Evolutionary conservation across 2,329 filamentous ascomycete species (phyloP).

Genomic region (Clarireedia monteithiana): DNA sequence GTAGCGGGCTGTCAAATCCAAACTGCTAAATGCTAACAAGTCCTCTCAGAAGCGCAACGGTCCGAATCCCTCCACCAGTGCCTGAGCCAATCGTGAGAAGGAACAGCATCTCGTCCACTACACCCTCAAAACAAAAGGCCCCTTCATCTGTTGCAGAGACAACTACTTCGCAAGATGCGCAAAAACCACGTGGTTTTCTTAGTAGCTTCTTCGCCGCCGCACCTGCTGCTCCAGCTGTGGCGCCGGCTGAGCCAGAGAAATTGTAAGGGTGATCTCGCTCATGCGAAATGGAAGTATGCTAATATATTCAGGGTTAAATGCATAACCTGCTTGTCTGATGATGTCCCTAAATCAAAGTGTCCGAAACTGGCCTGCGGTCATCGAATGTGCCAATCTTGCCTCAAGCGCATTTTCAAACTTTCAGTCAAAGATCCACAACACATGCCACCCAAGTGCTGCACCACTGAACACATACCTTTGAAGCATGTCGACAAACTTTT

Average conservation of each 20-base stretch:
- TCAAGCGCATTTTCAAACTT: conserved; percentile 66
- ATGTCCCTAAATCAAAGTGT: conserved; percentile 53
- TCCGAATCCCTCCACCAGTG: conserved; percentile 9
- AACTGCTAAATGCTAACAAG: conserved; percentile 13
- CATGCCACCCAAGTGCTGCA: conserved; percentile 83
- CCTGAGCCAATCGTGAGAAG: conserved; percentile 16
- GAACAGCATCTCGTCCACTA: conserved; percentile 19
- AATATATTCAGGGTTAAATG: conserved; percentile 54
- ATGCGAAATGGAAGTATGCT: conserved; percentile 1
- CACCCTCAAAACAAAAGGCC: conserved; percentile 15
- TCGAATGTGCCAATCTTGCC: conserved; percentile 70
- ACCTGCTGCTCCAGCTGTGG: conserved; percentile 3
- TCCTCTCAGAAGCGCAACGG: conserved; percentile 11
- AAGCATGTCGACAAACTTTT: conserved; percentile 72
- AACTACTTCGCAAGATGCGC: conserved; percentile 3
- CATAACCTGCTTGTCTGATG: conserved; percentile 61
- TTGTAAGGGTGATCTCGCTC: conserved; percentile 15
- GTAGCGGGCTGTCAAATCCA: not conserved
- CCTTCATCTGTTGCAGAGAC: conserved; percentile 14
- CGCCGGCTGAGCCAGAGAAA: conserved; percentile 20
- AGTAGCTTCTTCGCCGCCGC: conserved; percentile 20
- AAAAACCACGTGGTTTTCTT: conserved; percentile 17
- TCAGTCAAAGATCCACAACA: conserved; percentile 70
- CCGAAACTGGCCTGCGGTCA: conserved; percentile 72
- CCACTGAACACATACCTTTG: conserved; percentile 61